These are phyloP conservation scores for Breynia disticha DNA, from an alignment of 441 rosid genomes.

Conservation along the genomic window DNA sequence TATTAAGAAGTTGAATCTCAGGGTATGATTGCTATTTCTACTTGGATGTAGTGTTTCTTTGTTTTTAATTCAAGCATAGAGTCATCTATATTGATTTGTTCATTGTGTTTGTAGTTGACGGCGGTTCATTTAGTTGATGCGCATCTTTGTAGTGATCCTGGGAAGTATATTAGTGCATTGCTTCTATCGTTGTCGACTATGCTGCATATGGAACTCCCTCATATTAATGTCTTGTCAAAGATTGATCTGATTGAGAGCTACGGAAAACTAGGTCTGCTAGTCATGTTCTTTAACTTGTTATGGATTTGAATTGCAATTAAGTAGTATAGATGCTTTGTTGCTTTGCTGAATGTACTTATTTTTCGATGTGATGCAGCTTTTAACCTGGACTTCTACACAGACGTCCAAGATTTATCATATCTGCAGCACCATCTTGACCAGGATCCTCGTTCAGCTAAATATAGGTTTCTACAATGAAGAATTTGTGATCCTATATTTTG, in stretches of 20 bases:
- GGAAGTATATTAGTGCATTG: conserved; percentile 72
- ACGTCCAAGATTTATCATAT: conserved; percentile 82
- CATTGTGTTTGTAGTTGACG: conserved; percentile 51
- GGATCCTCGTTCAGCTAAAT: conserved; percentile 78
- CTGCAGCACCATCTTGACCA: conserved; percentile 49
- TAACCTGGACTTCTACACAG: conserved; percentile 72
- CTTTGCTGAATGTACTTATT: background rate
- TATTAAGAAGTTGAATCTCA: conserved; percentile 60
- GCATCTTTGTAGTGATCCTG: conserved; percentile 76
- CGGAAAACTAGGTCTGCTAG: conserved; percentile 61
- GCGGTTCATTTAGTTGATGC: conserved; percentile 83
- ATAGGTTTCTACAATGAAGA: conserved; percentile 38
- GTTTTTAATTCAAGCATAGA: background rate
- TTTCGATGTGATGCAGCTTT: conserved; percentile 49
- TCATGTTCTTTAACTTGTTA: background rate
- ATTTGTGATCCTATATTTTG: background rate
- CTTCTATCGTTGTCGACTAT: conserved; percentile 77
- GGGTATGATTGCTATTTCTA: conserved; percentile 36
- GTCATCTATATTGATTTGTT: background rate
- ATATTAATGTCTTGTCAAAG: conserved; percentile 80
- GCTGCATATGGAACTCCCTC: conserved; percentile 93
- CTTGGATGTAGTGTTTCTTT: background rate
- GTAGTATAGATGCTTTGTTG: background rate
- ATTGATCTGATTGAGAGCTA: conserved; percentile 80
- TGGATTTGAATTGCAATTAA: background rate